These are phyloP conservation scores for Calonectria pauciramosa DNA, from an alignment of 2,329 filamentous ascomycete species.

Conservation along the genomic window DNA sequence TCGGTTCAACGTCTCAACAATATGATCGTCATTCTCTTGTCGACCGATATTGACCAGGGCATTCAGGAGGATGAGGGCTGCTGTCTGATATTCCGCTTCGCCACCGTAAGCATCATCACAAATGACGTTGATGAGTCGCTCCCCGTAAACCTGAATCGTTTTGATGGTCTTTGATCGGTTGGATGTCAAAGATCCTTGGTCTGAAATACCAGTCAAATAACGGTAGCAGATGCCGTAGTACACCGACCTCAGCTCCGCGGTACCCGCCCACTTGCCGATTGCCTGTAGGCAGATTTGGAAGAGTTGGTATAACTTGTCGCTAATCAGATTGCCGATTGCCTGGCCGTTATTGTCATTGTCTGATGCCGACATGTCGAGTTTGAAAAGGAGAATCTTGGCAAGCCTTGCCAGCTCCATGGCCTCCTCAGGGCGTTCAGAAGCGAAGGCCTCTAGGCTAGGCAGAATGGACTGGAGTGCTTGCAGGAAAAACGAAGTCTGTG, in stretches of 20 bases:
- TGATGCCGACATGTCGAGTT: conserved; percentile 70
- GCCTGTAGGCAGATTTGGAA: conserved; percentile 90
- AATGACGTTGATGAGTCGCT: conserved; percentile 84
- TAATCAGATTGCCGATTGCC: conserved; percentile 78
- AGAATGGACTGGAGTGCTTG: conserved; percentile 90
- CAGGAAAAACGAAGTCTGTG: conserved; percentile 83
- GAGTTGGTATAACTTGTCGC: conserved; percentile 90
- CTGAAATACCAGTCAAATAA: conserved; percentile 80
- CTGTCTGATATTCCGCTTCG: conserved; percentile 84
- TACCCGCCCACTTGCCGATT: conserved; percentile 80
- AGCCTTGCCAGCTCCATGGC: conserved; percentile 83
- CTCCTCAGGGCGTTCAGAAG: conserved; percentile 76
- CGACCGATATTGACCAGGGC: conserved; percentile 81
- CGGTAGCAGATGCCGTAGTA: conserved; percentile 95
- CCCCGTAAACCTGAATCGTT: conserved; percentile 77
- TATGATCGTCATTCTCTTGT: conserved; percentile 77
- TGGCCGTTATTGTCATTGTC: conserved; percentile 57
- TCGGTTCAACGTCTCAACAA: conserved; percentile 84
- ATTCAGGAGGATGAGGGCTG: conserved; percentile 87
- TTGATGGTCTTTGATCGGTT: conserved; percentile 76
- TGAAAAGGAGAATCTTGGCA: conserved; percentile 79
- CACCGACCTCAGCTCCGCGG: conserved; percentile 79
- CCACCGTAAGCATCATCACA: conserved; percentile 95
- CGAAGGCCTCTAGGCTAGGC: conserved; percentile 86
- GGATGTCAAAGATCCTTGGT: conserved; percentile 62